Evolutionary conservation across 768 basidiomycete genomes (phyloP).

Genomic region (Melanogaster broomeanus): DNA sequence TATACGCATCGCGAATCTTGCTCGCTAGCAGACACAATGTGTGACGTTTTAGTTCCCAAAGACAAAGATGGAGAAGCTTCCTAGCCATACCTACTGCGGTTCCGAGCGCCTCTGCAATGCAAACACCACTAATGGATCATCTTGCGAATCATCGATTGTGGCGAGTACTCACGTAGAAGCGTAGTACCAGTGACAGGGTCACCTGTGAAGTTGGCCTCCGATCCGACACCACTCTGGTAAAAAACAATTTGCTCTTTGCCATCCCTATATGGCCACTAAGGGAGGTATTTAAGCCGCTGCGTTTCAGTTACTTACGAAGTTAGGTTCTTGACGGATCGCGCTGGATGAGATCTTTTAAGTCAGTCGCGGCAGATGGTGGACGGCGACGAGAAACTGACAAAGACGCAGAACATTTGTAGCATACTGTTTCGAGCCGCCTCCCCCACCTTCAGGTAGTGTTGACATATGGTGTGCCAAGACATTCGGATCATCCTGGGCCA

Average conservation of each 20-base stretch:
- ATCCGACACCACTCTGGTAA: slow-evolving; percentile 26
- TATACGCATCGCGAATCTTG: too few relatives aligned
- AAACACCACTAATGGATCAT: not conserved
- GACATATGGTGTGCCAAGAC: not conserved
- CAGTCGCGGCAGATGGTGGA: not conserved
- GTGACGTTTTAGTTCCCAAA: not conserved
- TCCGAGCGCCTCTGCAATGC: slow-evolving; percentile 8
- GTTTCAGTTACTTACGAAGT: not conserved
- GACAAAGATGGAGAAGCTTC: not conserved
- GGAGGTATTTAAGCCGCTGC: not conserved
- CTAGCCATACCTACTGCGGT: slow-evolving; percentile 1
- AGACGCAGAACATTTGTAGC: slow-evolving; percentile 9
- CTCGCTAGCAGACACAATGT: too few relatives aligned
- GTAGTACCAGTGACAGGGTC: slow-evolving; percentile 10
- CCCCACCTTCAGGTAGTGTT: not conserved
- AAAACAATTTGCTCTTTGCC: slow-evolving; percentile 18
- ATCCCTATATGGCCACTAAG: not conserved
- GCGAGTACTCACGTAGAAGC: not conserved
- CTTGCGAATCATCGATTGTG: not conserved
- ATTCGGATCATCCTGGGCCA: not conserved
- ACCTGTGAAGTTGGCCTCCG: slow-evolving; percentile 15
- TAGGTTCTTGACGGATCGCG: not conserved
- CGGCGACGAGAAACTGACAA: not conserved
- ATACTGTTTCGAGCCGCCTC: not conserved
- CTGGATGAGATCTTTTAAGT: not conserved